Percentiles rank a stretch among this genome's conserved stretches.
phyloP scores from a whole-genome alignment of 2,329 filamentous ascomycete genomes.

The Penicillium sp. region DNA sequence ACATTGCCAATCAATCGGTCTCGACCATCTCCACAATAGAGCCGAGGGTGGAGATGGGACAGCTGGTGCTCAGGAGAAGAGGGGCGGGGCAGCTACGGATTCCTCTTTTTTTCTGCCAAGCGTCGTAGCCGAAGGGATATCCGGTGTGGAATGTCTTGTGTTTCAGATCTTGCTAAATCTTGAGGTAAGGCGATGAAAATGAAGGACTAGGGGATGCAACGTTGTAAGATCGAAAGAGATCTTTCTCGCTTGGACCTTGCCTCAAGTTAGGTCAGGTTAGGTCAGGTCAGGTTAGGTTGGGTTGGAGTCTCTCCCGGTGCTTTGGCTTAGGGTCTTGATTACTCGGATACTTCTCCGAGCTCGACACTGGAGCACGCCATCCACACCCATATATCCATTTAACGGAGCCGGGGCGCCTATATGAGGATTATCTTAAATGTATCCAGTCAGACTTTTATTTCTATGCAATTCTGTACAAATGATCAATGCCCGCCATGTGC shows the following conservation, averaged over 20 bases:
- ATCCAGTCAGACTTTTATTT: constrained; percentile 20
- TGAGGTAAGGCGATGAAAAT: too few species aligned
- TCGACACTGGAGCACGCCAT: too few species aligned
- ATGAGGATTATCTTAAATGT: background rate
- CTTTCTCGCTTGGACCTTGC: background rate
- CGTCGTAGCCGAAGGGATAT: background rate
- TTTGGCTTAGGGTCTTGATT: background rate
- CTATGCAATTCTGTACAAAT: constrained; percentile 27
- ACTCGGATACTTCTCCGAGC: background rate
- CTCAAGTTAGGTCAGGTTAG: background rate
- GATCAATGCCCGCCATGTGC: constrained; percentile 26
- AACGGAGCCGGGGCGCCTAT: too few species aligned
- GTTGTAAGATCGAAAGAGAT: too few species aligned
- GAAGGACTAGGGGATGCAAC: too few species aligned
- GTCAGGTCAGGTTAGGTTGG: too few species aligned
- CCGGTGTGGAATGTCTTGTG: background rate
- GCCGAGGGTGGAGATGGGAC: constrained; percentile 23
- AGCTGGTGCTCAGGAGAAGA: constrained; percentile 23
- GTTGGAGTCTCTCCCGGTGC: background rate
- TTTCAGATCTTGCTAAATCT: background rate
- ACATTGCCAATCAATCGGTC: constrained; percentile 26
- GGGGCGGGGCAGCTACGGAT: constrained; percentile 7
- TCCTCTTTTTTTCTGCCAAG: background rate
- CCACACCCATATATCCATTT: too few species aligned
- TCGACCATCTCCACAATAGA: constrained; percentile 26